Evolutionary conservation across 805 yeast species (phyloP).

Genomic region (Candida sphagnicola): DNA sequence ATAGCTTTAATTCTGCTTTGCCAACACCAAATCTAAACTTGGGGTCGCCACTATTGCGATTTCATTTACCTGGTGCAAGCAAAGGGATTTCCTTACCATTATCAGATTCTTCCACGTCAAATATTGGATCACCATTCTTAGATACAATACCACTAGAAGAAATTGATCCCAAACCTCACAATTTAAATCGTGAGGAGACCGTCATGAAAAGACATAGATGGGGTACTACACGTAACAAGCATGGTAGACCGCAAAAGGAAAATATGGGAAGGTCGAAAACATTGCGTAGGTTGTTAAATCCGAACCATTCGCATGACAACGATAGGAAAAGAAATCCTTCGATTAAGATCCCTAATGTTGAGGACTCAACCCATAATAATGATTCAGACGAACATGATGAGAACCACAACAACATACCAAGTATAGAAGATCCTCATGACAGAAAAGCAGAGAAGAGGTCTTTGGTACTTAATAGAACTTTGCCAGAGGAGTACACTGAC

Average conservation of each 20-base stretch:
- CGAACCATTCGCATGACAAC: slow-evolving; percentile 14
- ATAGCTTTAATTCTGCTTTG: slow-evolving; percentile 13
- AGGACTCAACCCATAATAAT: slow-evolving; percentile 5
- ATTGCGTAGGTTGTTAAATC: slow-evolving; percentile 39
- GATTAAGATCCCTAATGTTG: slow-evolving; percentile 10
- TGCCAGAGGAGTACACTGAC: slow-evolving; percentile 57
- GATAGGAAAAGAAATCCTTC: slow-evolving; percentile 5
- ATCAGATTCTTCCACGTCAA: slow-evolving; percentile 4
- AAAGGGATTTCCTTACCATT: slow-evolving; percentile 10
- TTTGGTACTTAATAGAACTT: slow-evolving; percentile 53
- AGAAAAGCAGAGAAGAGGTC: slow-evolving; percentile 35
- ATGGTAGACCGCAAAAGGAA: slow-evolving; percentile 56
- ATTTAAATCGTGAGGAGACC: slow-evolving; percentile 33
- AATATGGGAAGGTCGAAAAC: slow-evolving; percentile 52
- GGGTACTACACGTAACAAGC: slow-evolving; percentile 83
- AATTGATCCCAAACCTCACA: background rate
- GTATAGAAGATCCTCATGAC: slow-evolving; percentile 30
- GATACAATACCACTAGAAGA: slow-evolving; percentile 8
- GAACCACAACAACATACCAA: slow-evolving; percentile 27
- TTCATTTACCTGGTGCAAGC: slow-evolving; percentile 24
- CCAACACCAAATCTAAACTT: slow-evolving; percentile 24
- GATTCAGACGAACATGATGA: slow-evolving; percentile 17
- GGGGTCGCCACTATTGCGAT: slow-evolving; percentile 23
- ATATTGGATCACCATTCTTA: slow-evolving; percentile 23
- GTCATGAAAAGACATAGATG: slow-evolving; percentile 78